phyloP scores from a whole-genome alignment of 2,329 filamentous ascomycete genomes.

The Colletotrichum noveboracense region DNA sequence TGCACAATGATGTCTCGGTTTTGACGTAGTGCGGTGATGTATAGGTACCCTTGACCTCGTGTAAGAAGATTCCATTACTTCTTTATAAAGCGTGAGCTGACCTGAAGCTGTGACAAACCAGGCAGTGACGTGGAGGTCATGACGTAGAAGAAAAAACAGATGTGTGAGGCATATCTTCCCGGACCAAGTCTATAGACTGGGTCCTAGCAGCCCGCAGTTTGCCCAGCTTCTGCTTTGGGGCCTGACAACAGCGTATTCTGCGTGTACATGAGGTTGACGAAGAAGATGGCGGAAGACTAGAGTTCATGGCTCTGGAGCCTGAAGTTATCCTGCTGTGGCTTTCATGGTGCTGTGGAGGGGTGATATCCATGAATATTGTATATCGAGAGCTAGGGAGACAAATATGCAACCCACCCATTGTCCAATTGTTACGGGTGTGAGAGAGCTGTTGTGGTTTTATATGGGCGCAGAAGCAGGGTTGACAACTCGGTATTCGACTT shows the following conservation, averaged over 20 bases:
- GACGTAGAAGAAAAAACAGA: neutral
- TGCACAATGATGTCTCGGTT: neutral
- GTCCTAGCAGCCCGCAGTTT: neutral
- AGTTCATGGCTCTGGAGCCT: neutral
- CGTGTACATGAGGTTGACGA: neutral
- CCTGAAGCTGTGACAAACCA: neutral
- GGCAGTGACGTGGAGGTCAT: neutral
- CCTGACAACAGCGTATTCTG: neutral
- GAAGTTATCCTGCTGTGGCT: neutral
- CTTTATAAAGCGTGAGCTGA: neutral
- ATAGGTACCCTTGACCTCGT: accelerated
- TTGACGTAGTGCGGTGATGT: neutral
- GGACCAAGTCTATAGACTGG: neutral
- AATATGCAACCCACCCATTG: too few species aligned
- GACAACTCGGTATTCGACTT: neutral
- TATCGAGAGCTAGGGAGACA: too few species aligned
- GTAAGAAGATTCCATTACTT: neutral
- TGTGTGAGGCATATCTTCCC: neutral
- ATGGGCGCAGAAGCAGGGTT: neutral
- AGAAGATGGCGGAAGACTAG: neutral
- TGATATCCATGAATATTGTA: neutral
- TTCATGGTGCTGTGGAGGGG: neutral
- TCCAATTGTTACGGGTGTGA: neutral
- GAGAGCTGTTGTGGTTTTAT: neutral
- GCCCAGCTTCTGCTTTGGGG: neutral